These are phyloP conservation scores for Microcyclosporella mali DNA, from an alignment of 2,329 filamentous ascomycete genomes.

Conservation along the genomic window DNA sequence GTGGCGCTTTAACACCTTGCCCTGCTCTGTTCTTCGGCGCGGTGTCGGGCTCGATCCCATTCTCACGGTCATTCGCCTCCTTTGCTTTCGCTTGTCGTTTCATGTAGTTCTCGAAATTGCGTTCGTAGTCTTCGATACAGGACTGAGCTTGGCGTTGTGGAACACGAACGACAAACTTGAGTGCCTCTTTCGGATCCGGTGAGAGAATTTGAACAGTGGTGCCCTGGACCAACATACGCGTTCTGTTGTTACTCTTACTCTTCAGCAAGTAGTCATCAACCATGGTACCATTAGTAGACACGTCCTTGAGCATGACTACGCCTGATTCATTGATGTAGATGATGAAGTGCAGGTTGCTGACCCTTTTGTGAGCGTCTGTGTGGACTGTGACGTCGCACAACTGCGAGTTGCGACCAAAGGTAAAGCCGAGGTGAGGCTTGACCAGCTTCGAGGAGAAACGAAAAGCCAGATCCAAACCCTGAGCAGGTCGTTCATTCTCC, in stretches of 20 bases:
- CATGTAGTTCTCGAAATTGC: conserved; percentile 66
- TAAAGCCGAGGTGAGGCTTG: conserved; percentile 65
- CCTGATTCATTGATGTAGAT: conserved; percentile 85
- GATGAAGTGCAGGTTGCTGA: conserved; percentile 94
- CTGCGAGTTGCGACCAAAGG: conserved; percentile 70
- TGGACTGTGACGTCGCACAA: conserved; percentile 67
- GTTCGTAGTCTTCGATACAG: conserved; percentile 51
- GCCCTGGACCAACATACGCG: conserved; percentile 64
- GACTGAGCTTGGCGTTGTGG: conserved; percentile 64
- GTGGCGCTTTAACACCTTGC: conserved; percentile 17
- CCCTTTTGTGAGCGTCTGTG: conserved; percentile 61
- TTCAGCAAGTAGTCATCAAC: conserved; percentile 68
- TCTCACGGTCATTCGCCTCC: conserved; percentile 4
- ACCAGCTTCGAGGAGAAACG: conserved; percentile 69
- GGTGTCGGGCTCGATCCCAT: conserved; percentile 2
- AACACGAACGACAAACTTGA: conserved; percentile 80
- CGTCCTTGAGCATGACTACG: conserved; percentile 85
- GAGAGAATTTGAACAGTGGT: conserved; percentile 65
- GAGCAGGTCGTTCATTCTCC: conserved; percentile 28
- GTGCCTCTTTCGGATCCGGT: conserved; percentile 50
- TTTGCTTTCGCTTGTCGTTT: conserved; percentile 26
- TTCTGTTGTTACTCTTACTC: conserved; percentile 39
- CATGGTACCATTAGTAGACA: conserved; percentile 91
- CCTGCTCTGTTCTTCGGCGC: conserved; percentile 4
- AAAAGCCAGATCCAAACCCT: conserved; percentile 62